Evolutionary conservation across 2,329 filamentous ascomycete species (phyloP), one percentile per base, ranked within the genome.

Genomic region (Monilinia vaccinii-corymbosi): DNA sequence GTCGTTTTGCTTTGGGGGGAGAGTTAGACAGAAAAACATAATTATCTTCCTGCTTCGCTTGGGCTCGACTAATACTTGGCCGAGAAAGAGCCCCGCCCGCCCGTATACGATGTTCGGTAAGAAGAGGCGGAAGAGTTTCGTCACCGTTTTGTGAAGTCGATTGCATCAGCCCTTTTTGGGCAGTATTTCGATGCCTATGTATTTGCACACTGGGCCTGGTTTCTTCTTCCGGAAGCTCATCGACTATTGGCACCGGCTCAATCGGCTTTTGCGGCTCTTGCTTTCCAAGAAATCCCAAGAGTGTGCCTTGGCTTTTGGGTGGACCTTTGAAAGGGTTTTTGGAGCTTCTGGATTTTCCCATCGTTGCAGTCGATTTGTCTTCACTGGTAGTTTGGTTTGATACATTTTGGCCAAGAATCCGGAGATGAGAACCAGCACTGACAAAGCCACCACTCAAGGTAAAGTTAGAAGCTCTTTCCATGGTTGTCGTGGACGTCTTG

Each of bases 391-490:
- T 69, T 47, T 3, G 67, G 65, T 36, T 69, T 67, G 13, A 40
- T 2, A 65, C 64, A 32, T 69, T 67, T 32, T 69, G 67, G 34
- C 64, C 69, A 16, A 74, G 61, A 8, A 67, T 63, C 25, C 69
- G 64, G 47, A 73, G 63, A 62, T 71, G 67, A 25, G 66, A 66
- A 1, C 69, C 63, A 7, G 69, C 69, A 56, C 64, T 71, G 9
- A 70, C 62, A 60, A 72, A 72, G 0, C 68, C 67, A 16, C 60
- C 60, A 2, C 84, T 83, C 11, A 81, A 82, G n/a, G 81, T 82
- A 64, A 89, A 89, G 0, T 82, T 84, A 0, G 79, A 75, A 0
- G 79, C 73, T 58, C 78, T 75, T 49, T 83, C 80, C 83, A 88
- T 87, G 0, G 84, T 88, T 6, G 84, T 87, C 5, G 74, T 67